A percentile compares a stretch with the other conserved stretches of the same genome.
These are phyloP conservation scores for Paraconiothyrium sp. DNA, from an alignment of 2,329 filamentous ascomycete species.

Conservation along the genomic window DNA sequence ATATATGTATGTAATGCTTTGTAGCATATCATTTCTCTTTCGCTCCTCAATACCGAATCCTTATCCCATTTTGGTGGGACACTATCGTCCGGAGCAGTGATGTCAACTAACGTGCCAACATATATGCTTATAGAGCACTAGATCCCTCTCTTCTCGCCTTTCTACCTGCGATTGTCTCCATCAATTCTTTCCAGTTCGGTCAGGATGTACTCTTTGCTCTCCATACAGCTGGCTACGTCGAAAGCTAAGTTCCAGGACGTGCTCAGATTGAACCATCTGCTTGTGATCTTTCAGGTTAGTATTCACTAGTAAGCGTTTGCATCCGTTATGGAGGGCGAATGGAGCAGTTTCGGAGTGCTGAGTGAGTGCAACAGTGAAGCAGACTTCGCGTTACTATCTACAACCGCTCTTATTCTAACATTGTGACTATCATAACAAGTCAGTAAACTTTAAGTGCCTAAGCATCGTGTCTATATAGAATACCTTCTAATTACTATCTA, in stretches of 20 bases:
- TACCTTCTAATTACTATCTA: too few relatives aligned
- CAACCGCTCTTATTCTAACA: too few relatives aligned
- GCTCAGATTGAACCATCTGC: not conserved
- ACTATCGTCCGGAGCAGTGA: not conserved
- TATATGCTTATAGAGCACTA: not conserved
- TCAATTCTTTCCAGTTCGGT: not conserved
- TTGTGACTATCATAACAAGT: too few relatives aligned
- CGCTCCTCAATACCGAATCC: not conserved
- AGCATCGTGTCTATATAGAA: too few relatives aligned
- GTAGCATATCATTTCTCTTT: not conserved
- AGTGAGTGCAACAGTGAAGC: too few relatives aligned
- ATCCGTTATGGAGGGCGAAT: not conserved
- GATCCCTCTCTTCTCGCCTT: not conserved
- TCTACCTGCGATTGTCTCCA: not conserved
- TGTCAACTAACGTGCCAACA: not conserved
- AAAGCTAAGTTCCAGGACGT: not conserved
- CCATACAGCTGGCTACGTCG: too few relatives aligned
- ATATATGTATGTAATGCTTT: not conserved
- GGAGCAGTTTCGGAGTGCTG: too few relatives aligned
- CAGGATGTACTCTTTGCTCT: not conserved
- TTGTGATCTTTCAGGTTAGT: not conserved
- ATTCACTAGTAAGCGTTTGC: not conserved
- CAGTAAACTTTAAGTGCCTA: too few relatives aligned
- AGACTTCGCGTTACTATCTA: too few relatives aligned
- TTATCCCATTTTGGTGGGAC: not conserved